Conservation (phyloP, 2,329 filamentous ascomycete genomes). For the Trichoderma sp. region DNA sequence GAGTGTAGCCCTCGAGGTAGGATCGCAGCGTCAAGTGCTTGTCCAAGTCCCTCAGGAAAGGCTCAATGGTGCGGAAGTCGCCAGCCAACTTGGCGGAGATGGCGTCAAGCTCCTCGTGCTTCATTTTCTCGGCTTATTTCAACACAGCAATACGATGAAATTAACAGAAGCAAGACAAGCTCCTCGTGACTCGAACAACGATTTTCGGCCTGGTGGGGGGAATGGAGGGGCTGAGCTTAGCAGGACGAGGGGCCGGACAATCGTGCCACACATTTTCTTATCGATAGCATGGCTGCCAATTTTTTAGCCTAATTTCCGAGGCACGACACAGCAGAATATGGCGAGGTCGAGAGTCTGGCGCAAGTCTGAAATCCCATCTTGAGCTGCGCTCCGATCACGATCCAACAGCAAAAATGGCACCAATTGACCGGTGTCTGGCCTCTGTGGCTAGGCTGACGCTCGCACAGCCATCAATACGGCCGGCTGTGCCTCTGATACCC, state of each 20-base stretch:
- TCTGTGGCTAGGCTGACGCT: constrained; percentile 55
- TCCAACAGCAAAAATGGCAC: constrained; percentile 45
- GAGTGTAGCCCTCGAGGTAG: constrained; percentile 78
- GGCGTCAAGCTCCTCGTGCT: constrained; percentile 56
- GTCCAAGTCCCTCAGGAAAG: constrained; percentile 74
- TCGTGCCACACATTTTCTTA: constrained; percentile 22
- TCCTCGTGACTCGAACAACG: constrained; percentile 28
- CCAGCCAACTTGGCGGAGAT: constrained; percentile 53
- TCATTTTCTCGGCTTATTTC: constrained; percentile 46
- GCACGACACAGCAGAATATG: constrained; percentile 22
- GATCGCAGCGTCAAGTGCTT: constrained; percentile 85
- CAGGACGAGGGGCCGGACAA: constrained; percentile 18
- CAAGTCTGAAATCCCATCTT: constrained; percentile 18
- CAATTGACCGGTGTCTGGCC: constrained; percentile 55
- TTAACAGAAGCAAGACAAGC: constrained; percentile 13
- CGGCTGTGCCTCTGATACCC: constrained; percentile 47
- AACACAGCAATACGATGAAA: background rate
- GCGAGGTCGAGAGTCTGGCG: constrained; percentile 13
- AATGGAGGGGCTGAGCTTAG: constrained; percentile 28
- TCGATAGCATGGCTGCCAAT: constrained; percentile 26
- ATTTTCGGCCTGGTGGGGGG: constrained; percentile 30
- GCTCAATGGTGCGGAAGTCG: constrained; percentile 83
- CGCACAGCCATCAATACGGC: constrained; percentile 42
- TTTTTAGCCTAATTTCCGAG: constrained; percentile 32
- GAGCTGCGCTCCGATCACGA: constrained; percentile 33